phyloP scores from a whole-genome alignment of 257 asterid genomes.

The Misopates orontium region DNA sequence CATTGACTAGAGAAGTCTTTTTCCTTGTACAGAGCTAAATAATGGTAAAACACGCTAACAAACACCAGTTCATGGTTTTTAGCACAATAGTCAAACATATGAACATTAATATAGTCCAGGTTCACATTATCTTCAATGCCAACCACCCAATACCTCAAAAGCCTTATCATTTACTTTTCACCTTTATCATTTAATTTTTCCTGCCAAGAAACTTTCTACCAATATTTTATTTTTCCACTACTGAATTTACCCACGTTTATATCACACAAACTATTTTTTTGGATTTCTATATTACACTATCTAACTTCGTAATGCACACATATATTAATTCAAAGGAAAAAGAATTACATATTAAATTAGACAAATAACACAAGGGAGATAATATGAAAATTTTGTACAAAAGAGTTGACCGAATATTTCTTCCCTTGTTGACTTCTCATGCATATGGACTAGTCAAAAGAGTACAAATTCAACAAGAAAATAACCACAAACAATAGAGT shows the following conservation, averaged over 20 bases:
- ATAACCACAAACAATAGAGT: not conserved
- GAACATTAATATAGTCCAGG: conserved; percentile 3
- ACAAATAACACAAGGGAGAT: too few species aligned
- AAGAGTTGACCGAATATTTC: too few species aligned
- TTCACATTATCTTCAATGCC: conserved; percentile 35
- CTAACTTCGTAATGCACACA: too few species aligned
- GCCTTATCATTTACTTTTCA: not conserved
- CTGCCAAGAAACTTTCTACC: too few species aligned
- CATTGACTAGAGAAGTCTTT: conserved; percentile 9
- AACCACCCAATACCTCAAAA: conserved; percentile 30
- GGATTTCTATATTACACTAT: not conserved
- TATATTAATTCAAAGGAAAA: too few species aligned
- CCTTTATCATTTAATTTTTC: not conserved
- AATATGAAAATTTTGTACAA: too few species aligned
- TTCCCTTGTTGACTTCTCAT: not conserved
- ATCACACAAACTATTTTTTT: too few species aligned
- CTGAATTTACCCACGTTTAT: too few species aligned
- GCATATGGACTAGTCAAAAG: conserved; percentile 12
- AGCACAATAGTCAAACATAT: not conserved
- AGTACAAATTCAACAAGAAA: conserved; percentile 8
- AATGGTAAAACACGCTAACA: too few species aligned
- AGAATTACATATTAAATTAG: too few species aligned
- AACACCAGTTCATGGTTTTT: not conserved
- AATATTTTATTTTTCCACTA: too few species aligned
- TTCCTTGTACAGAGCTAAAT: too few species aligned